These are phyloP conservation scores for Porcisia hertigi DNA, from an alignment of 208 protist genomes.

Conservation along the genomic window DNA sequence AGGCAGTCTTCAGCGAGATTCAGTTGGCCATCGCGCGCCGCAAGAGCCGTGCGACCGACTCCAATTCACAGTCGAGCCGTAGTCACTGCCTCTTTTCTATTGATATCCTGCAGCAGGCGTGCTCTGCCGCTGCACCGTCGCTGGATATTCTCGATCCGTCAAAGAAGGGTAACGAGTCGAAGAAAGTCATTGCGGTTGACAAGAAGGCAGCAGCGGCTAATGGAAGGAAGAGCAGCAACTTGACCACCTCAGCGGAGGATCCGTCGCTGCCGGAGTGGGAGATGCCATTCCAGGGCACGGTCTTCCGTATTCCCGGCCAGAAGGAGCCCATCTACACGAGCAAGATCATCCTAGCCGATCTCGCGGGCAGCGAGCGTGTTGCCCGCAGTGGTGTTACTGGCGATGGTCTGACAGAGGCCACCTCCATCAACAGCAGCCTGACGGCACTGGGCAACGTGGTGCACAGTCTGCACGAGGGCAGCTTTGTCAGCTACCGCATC, in stretches of 20 bases:
- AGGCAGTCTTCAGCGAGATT: slow-evolving; percentile 73
- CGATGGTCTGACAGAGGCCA: slow-evolving; percentile 81
- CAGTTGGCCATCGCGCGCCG: slow-evolving; percentile 72
- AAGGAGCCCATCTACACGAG: slow-evolving; percentile 80
- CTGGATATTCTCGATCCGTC: slow-evolving; percentile 53
- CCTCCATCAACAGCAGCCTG: slow-evolving; percentile 92
- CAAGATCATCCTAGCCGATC: slow-evolving; percentile 92
- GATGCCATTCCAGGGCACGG: slow-evolving; percentile 82
- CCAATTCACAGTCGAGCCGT: slow-evolving; percentile 88
- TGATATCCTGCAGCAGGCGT: slow-evolving; percentile 86
- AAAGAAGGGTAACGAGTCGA: slow-evolving; percentile 29
- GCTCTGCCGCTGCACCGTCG: slow-evolving; percentile 61
- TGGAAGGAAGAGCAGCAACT: slow-evolving; percentile 15
- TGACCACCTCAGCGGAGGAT: slow-evolving; percentile 8
- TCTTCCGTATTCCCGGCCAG: slow-evolving; percentile 60
- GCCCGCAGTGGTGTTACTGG: slow-evolving; percentile 64
- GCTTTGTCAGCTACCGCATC: slow-evolving; percentile 87
- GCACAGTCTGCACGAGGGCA: slow-evolving; percentile 78
- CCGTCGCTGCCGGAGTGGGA: slow-evolving; percentile 36
- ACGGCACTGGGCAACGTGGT: slow-evolving; percentile 94
- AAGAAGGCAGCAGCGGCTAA: slow-evolving; percentile 14
- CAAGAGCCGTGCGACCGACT: slow-evolving; percentile 69
- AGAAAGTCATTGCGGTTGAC: slow-evolving; percentile 15
- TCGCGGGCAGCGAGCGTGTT: slow-evolving; percentile 93
- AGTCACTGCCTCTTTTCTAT: slow-evolving; percentile 93